Base-by-base conservation (phyloP, 805 yeast genomes). In the Sungouiozyma ichnusensis region DNA sequence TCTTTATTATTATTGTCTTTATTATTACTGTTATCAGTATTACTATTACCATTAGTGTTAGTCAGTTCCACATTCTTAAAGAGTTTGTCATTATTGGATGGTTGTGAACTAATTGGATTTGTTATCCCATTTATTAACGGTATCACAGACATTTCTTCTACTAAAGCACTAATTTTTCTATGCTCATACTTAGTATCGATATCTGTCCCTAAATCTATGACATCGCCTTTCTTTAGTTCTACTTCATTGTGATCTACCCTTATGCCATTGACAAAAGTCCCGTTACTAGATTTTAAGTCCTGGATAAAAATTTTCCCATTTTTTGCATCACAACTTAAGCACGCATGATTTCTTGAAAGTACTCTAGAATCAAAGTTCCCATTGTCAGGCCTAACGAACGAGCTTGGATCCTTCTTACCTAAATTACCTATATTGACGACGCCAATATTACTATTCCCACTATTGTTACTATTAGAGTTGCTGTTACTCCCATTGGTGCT, bases 281-380 rank as follows among this genome's bases (percentile, higher is more conserved):
- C 99, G 62, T 92, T 92, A 18, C 95, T 83, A 2, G 94, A 82
- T 44, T 87, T 86, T 55, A 87, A 72, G 64, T 92, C 99, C 50
- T 80, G 77, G 19, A 92, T 72, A 70, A 72, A 85, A 16, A 94
- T 71, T 45, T 72, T 73, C 4, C 88, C 87, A 3, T 67, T 63
- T 19, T 60, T 60, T 15, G 76, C 68, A 50, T 85, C 92, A 32
- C 87, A 76, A 67, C 76, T 85, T 48, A 92, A 65, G 53, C 85
- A 90, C 0, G 99, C 99, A 64, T 92, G 99, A 55, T 85, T 92
- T 49, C 99, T 69, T 16, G 94, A 81, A 37, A 92, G 72, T 9
- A 94, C 97, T 20, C 97, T 69, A 9, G 96, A 85, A 63, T 92
- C 97, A 57, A 92, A 92, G 59, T 74, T 88, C 0, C 97, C 98